phyloP scores from a whole-genome alignment of 345 rosid genomes.

The Eucalyptus erythrocorys region DNA sequence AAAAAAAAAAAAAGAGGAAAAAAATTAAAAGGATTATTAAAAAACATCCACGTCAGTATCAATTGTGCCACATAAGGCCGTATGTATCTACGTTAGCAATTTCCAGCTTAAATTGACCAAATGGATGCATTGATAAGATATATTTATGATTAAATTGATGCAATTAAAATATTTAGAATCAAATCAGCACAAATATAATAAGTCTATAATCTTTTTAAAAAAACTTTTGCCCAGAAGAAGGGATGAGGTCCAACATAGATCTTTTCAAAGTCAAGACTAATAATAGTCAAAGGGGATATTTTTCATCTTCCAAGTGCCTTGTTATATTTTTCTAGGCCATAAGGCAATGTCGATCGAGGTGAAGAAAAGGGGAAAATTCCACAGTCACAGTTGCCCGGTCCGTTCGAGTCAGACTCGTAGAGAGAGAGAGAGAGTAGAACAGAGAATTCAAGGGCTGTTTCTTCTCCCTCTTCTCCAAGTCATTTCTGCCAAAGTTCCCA shows the following conservation, averaged over 20 bases:
- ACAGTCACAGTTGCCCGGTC: background rate
- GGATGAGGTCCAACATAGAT: background rate
- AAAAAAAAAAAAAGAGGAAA: accelerated
- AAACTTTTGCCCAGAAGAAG: background rate
- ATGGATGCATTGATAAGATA: background rate
- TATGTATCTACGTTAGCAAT: no score
- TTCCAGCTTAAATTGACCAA: accelerated
- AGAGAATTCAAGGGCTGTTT: background rate
- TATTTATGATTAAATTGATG: no score
- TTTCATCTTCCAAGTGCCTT: background rate
- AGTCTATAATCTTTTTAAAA: no score
- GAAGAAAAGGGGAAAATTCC: background rate
- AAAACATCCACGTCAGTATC: accelerated
- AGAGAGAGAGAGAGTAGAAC: background rate
- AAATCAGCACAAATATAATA: background rate
- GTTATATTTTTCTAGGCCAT: background rate
- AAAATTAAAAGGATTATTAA: no score
- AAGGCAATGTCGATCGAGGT: background rate
- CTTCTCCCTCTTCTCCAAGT: background rate
- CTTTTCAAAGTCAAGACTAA: background rate
- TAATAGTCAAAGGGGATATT: background rate
- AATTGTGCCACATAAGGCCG: accelerated
- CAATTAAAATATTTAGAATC: no score
- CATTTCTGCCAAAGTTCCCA: background rate
- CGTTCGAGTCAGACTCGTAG: background rate